phyloP scores from a whole-genome alignment of 208 protist genomes.

The Tritrichomonas foetus region DNA sequence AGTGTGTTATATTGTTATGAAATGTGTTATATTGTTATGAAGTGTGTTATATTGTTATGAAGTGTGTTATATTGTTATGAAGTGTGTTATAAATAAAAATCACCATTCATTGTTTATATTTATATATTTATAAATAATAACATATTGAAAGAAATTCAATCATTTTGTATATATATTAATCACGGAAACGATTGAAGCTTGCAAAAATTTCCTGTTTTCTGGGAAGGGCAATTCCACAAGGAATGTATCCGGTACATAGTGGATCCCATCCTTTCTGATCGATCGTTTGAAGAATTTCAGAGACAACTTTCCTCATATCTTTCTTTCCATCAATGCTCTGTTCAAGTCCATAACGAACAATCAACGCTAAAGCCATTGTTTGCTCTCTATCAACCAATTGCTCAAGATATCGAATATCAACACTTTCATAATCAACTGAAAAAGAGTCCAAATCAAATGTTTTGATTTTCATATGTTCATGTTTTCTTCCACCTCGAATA shows the following conservation, averaged over 20 bases:
- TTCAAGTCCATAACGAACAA: neutral
- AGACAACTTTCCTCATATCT: neutral
- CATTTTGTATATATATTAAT: no score
- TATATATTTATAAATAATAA: no score
- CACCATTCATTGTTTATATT: no score
- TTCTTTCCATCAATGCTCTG: neutral
- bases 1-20: no score
- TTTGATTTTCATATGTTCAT: neutral
- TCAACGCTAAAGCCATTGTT: neutral
- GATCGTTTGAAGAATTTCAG: neutral
- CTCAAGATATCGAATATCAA: neutral
- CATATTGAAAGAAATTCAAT: no score
- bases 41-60: no score
- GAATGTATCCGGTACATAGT: neutral
- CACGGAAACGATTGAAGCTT: neutral
- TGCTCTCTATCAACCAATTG: neutral
- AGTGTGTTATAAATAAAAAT: no score
- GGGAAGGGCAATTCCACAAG: neutral
- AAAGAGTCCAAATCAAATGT: neutral
- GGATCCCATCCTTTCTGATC: neutral
- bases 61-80: no score
- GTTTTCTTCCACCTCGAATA: no score
- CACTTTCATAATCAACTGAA: neutral
- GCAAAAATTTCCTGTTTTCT: neutral
- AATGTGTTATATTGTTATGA: no score